Conservation (phyloP, 2,329 filamentous ascomycete genomes). For the Fusarium sublunatum region DNA sequence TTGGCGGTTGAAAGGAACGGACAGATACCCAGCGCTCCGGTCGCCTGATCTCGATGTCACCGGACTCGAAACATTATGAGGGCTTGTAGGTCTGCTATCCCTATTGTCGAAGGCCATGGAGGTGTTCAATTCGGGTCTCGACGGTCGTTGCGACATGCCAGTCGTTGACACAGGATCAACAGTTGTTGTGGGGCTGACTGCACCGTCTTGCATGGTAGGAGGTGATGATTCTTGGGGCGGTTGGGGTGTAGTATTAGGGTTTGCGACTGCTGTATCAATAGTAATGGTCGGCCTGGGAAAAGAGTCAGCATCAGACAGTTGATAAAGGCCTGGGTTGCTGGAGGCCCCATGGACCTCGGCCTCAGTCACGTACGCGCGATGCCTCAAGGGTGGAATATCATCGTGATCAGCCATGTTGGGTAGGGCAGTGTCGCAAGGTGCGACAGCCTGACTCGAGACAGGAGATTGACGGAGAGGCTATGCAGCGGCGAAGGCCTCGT, state of each 20-base stretch:
- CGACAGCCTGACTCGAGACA: conserved; percentile 19
- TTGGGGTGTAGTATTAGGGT: conserved; percentile 45
- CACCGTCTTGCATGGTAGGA: conserved; percentile 54
- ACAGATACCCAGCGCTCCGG: conserved; percentile 66
- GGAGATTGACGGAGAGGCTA: conserved; percentile 36
- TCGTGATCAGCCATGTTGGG: conserved; percentile 40
- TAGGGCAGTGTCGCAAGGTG: conserved; percentile 25
- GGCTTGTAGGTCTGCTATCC: conserved; percentile 75
- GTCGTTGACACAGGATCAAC: conserved; percentile 48
- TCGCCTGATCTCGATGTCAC: conserved; percentile 61
- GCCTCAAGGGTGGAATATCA: conserved; percentile 43
- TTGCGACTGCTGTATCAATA: conserved; percentile 62
- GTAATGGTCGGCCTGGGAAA: conserved; percentile 63
- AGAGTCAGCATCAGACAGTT: conserved; percentile 29
- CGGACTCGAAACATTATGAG: conserved; percentile 76
- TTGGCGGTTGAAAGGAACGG: conserved; percentile 69
- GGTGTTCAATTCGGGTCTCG: conserved; percentile 59
- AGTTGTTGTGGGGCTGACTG: conserved; percentile 55
- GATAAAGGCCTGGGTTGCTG: conserved; percentile 16
- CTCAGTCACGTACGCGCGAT: conserved; percentile 42
- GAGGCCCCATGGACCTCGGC: conserved; percentile 27
- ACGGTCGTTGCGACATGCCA: conserved; percentile 39
- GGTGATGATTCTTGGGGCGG: conserved; percentile 46
- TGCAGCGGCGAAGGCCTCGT: conserved; percentile 34
- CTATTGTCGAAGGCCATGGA: conserved; percentile 73